phyloP scores from a whole-genome alignment of 805 yeast species.

The Geotrichum ghanense region DNA sequence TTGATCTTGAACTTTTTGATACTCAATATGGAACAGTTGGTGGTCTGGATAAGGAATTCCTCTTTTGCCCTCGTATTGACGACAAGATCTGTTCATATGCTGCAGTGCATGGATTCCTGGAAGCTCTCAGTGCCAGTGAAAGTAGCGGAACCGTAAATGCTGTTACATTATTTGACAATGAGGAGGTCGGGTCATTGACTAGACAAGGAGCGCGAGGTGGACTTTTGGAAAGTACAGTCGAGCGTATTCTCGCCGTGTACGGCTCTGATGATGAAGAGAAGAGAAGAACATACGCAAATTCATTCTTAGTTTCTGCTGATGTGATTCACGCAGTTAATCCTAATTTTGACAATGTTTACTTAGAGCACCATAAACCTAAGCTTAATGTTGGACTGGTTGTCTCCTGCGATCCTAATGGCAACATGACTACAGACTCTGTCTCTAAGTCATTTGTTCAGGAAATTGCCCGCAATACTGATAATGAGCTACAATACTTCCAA shows the following conservation, averaged over 20 bases:
- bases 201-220: constrained; percentile 77
- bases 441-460: constrained; percentile 62
- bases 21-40: constrained; percentile 68
- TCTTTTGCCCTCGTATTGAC: constrained; percentile 72
- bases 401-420: constrained; percentile 64
- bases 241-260: constrained; percentile 28
- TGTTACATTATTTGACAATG: constrained; percentile 65
- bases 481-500: constrained; percentile 65
- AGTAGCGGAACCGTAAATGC: constrained; percentile 28
- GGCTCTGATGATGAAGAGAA: constrained; percentile 24
- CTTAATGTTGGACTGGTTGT: constrained; percentile 67
- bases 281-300: constrained; percentile 44
- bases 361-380: constrained; percentile 64
- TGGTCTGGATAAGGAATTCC: constrained; percentile 60
- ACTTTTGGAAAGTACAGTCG: constrained; percentile 46
- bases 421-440: constrained; percentile 69
- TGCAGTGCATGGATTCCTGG: constrained; percentile 50
- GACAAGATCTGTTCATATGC: constrained; percentile 73
- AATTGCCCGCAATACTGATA: constrained; percentile 51
- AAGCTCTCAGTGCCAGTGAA: constrained; percentile 27
- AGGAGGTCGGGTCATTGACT: constrained; percentile 68
- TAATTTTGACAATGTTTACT: constrained; percentile 48
- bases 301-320: constrained; percentile 69
- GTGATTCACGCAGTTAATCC: constrained; percentile 75
- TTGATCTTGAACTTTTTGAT: constrained; percentile 70